Evolutionary conservation across 768 basidiomycete genomes (phyloP).

Genomic region (Serendipita sp.): DNA sequence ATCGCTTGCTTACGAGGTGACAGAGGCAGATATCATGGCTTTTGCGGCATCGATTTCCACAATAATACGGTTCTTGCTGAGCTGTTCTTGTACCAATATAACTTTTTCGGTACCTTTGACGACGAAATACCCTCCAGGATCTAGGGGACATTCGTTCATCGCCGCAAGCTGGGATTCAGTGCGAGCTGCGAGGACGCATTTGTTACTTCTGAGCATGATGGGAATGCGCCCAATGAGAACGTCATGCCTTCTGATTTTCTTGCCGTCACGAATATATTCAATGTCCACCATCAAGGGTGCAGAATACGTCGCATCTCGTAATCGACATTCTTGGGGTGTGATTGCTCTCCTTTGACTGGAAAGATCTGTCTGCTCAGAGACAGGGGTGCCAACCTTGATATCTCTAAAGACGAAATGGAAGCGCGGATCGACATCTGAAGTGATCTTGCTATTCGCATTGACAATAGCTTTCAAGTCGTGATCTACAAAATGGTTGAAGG

Average conservation of each 20-base stretch:
- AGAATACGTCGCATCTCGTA: conserved; percentile 88
- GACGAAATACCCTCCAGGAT: conserved; percentile 98
- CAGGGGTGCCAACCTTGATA: conserved; percentile 83
- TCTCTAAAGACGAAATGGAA: conserved; percentile 96
- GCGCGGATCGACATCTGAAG: conserved; percentile 89
- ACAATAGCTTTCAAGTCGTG: conserved; percentile 95
- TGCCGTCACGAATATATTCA: conserved; percentile 85
- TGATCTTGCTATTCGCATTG: conserved; percentile 82
- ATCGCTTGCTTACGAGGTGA: conserved; percentile 63
- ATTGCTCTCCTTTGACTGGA: conserved; percentile 55
- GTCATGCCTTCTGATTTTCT: conserved; percentile 64
- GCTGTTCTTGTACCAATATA: conserved; percentile 94
- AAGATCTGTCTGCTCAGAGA: conserved; percentile 67
- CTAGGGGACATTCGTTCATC: conserved; percentile 93
- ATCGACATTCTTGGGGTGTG: conserved; percentile 92
- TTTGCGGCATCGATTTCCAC: conserved; percentile 88
- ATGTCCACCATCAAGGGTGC: conserved; percentile 89
- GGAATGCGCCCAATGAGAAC: conserved; percentile 84
- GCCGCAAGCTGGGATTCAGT: conserved; percentile 70
- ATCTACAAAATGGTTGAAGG: conserved; percentile 97
- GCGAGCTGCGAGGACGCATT: conserved; percentile 74
- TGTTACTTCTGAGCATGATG: conserved; percentile 92
- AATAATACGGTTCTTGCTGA: conserved; percentile 98
- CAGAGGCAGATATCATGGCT: conserved; percentile 82
- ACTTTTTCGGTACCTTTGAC: conserved; percentile 99